These are phyloP conservation scores for Herpetospermum pedunculosum DNA, from an alignment of 306 rosid genomes.

Conservation along the genomic window DNA sequence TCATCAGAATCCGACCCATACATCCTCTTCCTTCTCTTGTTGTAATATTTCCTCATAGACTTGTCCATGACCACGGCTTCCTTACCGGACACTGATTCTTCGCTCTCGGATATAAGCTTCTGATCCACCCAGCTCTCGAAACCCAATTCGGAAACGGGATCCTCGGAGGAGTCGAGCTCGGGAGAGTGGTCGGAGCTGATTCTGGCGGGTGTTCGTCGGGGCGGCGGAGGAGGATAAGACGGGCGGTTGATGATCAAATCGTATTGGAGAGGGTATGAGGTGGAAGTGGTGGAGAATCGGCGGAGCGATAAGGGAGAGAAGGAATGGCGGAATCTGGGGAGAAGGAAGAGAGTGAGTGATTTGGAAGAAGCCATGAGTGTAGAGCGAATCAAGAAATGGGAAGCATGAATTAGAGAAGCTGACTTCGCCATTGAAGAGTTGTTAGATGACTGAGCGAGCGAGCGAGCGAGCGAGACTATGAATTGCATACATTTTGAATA, in stretches of 20 bases:
- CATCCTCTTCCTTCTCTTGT: slow-evolving; percentile 68
- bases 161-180: slow-evolving; percentile 16
- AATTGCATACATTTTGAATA: too few species aligned
- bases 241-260: slow-evolving; percentile 74
- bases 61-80: slow-evolving; percentile 42
- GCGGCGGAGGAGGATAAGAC: slow-evolving; percentile 28
- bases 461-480: too few species aligned
- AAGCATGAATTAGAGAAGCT: slow-evolving; percentile 14
- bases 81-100: slow-evolving; percentile 14
- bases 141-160: slow-evolving; percentile 29
- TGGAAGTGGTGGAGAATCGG: slow-evolving; percentile 32
- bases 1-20: slow-evolving; percentile 73
- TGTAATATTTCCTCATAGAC: slow-evolving; percentile 71
- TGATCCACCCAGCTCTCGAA: slow-evolving; percentile 53
- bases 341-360: slow-evolving; percentile 13
- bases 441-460: background rate
- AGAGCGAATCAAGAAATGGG: slow-evolving; percentile 21
- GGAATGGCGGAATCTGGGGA: background rate
- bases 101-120: slow-evolving; percentile 34
- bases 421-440: slow-evolving; percentile 27
- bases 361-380: slow-evolving; percentile 19
- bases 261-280: slow-evolving; percentile 78
- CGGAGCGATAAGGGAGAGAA: slow-evolving; percentile 11
- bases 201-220: slow-evolving; percentile 33
- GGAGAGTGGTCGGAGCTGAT: slow-evolving; percentile 19